Base-by-base conservation (phyloP, 1,284 basidiomycete genomes). In the Puccinia coronata region DNA sequence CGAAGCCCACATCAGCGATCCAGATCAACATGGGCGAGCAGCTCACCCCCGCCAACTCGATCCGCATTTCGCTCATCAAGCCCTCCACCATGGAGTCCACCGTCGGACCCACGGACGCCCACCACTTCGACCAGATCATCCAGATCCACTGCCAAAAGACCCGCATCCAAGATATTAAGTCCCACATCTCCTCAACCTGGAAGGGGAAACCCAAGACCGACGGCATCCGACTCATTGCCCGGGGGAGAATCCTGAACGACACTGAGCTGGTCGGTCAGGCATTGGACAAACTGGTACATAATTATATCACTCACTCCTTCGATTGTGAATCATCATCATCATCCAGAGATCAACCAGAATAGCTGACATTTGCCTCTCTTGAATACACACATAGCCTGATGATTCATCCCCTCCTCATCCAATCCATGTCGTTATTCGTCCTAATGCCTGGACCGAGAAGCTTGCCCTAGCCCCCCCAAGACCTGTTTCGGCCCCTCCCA, bases 381-480 rank as follows among this genome's bases (percentile, higher is more conserved):
- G 2, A n/a, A 51, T 73, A 25, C 0, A 51, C 53, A 20, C 1
- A 28, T 14, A 81, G 80, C 72, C 80, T 47, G 80, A 61, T 12
- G 70, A 75, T 75, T n/a, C 47, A 6, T 41, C 34, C 2, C n/a
- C 61, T 25, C 28, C 80, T 31, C 80, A 81, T 51, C 71, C 80
- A 36, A 67, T 81, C 25, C 80, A 81, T 75, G 80, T 81, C 49
- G 71, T 81, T 25, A 65, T 81, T 25, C 55, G 80, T 25, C 80
- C 80, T n/a, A 75, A 69, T 69, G 57, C 71, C n/a, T 81, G 80
- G 80, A 74, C 80, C 41, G 72, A 81, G 63, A 63, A 81, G 28
- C 39, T 79, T 31, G 23, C 76, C 14, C 8, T 65, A 11, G 23
- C 71, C 0, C 72, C 59, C n/a, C 12, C 57, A 25, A 65, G 71